These are phyloP conservation scores for Punica granatum DNA, from an alignment of 345 rosid species.

Conservation along the genomic window DNA sequence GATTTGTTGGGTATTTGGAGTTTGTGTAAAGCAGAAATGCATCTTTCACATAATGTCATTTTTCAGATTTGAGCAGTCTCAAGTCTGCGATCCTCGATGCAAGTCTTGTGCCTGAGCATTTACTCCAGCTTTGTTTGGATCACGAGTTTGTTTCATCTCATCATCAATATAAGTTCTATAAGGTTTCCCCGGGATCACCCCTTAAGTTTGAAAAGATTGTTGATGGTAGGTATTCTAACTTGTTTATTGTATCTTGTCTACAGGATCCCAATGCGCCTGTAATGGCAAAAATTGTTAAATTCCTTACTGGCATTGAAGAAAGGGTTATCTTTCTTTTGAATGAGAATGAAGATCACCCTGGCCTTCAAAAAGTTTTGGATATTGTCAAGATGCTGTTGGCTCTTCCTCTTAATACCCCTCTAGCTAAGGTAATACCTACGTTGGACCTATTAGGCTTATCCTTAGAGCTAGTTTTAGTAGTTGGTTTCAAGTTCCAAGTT, in stretches of 20 bases:
- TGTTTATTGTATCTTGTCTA: constrained; percentile 10
- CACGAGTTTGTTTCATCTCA: constrained; percentile 38
- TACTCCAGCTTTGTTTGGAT: constrained; percentile 65
- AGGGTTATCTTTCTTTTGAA: constrained; percentile 37
- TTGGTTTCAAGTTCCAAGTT: background rate
- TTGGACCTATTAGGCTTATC: background rate
- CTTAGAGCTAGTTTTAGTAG: background rate
- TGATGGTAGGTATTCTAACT: background rate
- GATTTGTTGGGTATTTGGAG: background rate
- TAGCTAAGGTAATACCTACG: constrained; percentile 58
- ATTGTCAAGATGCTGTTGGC: constrained; percentile 60
- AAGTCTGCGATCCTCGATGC: constrained; percentile 59
- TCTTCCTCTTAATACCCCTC: constrained; percentile 64
- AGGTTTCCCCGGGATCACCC: constrained; percentile 40
- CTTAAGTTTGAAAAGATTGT: background rate
- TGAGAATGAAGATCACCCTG: constrained; percentile 80
- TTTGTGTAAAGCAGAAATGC: background rate
- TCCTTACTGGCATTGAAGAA: constrained; percentile 41
- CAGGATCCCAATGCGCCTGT: constrained; percentile 69
- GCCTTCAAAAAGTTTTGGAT: constrained; percentile 68
- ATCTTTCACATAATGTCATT: background rate
- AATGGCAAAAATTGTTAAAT: constrained; percentile 67
- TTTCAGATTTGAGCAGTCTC: constrained; percentile 57
- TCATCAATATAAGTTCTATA: constrained; percentile 69
- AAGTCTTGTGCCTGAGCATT: constrained; percentile 75